A percentile compares a stretch with the other conserved stretches of the same genome.
Conservation (phyloP, 768 basidiomycete genomes). For the Rhodosporidiobolus odoratus region DNA sequence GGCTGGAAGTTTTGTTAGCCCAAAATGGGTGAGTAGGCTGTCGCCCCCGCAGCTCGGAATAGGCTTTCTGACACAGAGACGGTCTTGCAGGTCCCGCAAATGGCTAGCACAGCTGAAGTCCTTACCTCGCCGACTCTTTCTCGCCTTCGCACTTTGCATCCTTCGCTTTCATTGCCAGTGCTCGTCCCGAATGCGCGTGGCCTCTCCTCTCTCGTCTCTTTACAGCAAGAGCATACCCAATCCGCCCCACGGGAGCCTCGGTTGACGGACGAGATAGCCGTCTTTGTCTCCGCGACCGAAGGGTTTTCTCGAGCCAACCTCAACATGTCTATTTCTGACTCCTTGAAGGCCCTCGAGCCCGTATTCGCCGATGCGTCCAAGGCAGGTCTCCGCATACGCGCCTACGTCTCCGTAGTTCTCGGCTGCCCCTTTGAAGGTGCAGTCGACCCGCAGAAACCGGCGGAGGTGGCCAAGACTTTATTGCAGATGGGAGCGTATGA, state of each 20-base stretch:
- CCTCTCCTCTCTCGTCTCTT: constrained; percentile 20
- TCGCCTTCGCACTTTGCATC: constrained; percentile 1
- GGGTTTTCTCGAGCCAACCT: constrained; percentile 79
- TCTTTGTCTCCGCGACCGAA: constrained; percentile 86
- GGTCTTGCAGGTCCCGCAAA: constrained; percentile 30
- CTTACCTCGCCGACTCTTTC: constrained; percentile 6
- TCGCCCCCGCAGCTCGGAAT: not conserved
- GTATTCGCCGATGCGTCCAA: constrained; percentile 62
- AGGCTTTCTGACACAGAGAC: not conserved
- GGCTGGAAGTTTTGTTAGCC: constrained; percentile 24
- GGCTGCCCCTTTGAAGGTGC: constrained; percentile 77
- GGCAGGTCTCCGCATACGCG: constrained; percentile 58
- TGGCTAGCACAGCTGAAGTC: constrained; percentile 31
- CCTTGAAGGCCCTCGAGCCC: constrained; percentile 59
- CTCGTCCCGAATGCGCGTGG: constrained; percentile 32
- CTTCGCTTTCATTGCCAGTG: constrained; percentile 31
- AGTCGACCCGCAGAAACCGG: constrained; percentile 61
- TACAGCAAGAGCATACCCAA: constrained; percentile 3
- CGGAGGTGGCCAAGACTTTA: constrained; percentile 65
- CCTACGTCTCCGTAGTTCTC: constrained; percentile 39
- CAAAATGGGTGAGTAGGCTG: constrained; percentile 30
- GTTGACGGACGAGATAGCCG: constrained; percentile 69
- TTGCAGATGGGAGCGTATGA: constrained; percentile 91
- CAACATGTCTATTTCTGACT: constrained; percentile 66
- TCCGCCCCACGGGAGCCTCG: not conserved